Evolutionary conservation across 2,329 filamentous ascomycete genomes (phyloP), one percentile per base, ranked within the genome.

Genomic region (Paecilomyces niveus): DNA sequence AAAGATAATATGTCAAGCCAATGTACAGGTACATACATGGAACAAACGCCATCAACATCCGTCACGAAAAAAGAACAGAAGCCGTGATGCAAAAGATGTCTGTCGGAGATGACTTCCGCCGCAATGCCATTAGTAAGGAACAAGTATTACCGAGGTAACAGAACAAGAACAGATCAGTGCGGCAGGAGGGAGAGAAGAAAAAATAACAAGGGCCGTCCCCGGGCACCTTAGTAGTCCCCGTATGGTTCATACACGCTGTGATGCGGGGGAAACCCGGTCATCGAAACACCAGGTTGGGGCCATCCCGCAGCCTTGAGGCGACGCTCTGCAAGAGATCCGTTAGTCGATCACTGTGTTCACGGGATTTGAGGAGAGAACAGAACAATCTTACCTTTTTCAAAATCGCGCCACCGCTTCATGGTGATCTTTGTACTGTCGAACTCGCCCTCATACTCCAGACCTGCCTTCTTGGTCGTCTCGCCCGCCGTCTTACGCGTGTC

Each of bases 361-460:
- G 31, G 15, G 53, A 53, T 26, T 24, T 8, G 15, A 50, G 33
- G 3, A 52, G 9, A 54, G 21, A 56, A 7, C 50, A n/a, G 24
- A 11, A 54, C 31, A 7, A 56, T 62, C 74, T 73, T 78, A 82
- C 85, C 87, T 74, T 83, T 85, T 80, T 99, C 94, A 72, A 97
- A 99, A 76, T 99, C 94, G 63, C 88, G 89, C 94, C 94, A 99
- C 67, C 94, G 81, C 82, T 96, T 97, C 94, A 99, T 99, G 39
- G 93, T 97, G 72, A 99, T 99, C 84, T 97, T 96, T 76, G 89
- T 95, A 74, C 89, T 95, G 76, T 99, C 95, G 69, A 99, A 99
- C 75, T 97, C 94, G 63, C 94, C 94, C 75, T 97, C 91, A 63
- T 88, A 88, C 69, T 93, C 92, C 62, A 92, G 86, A 32, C 90